These are phyloP conservation scores for Eucalyptus fibrosa DNA, from an alignment of 345 rosid species.

Conservation along the genomic window DNA sequence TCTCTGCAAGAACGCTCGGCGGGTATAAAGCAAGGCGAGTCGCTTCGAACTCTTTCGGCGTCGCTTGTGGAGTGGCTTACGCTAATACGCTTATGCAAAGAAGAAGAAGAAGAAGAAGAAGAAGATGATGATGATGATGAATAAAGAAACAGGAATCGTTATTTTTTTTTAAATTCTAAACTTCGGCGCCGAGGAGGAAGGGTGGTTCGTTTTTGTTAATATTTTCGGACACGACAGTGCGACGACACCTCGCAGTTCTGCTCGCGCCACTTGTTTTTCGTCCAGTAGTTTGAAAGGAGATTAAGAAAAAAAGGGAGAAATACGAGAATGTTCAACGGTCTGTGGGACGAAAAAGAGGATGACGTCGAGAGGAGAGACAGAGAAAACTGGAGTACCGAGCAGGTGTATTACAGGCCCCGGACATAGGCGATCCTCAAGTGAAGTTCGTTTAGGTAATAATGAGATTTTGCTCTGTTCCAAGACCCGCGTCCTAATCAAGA, in stretches of 20 bases:
- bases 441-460: too few relatives aligned
- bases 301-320: background rate
- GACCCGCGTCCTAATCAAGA: background rate
- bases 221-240: background rate
- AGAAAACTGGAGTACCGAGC: background rate
- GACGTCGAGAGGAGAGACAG: background rate
- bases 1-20: background rate
- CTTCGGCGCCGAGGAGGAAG: background rate
- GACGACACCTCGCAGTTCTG: background rate
- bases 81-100: background rate
- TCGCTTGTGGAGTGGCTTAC: background rate
- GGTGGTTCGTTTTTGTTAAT: background rate
- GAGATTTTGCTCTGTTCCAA: background rate
- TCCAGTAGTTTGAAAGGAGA: background rate
- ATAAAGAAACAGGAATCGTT: background rate
- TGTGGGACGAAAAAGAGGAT: background rate
- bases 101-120: background rate
- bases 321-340: background rate
- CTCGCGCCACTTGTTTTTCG: background rate
- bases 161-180: background rate
- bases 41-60: background rate
- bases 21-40: background rate
- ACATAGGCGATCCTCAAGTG: background rate
- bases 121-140: background rate
- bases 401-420: background rate